Percentiles rank a stretch among this genome's conserved stretches.
These are phyloP conservation scores for Populus alba DNA, from an alignment of 345 rosid genomes.

Conservation along the genomic window DNA sequence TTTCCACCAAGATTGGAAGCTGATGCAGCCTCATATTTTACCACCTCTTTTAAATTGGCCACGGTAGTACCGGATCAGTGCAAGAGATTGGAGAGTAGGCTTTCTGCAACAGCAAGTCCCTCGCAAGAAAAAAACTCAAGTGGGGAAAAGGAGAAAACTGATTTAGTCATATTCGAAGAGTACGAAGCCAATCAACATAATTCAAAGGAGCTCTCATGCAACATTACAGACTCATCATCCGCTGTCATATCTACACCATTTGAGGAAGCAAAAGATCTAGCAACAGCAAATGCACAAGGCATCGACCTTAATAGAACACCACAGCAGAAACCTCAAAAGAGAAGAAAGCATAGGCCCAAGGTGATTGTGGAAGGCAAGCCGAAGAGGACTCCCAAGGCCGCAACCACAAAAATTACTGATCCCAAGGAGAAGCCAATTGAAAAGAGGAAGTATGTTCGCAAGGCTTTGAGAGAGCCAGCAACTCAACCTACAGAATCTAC, in stretches of 20 bases:
- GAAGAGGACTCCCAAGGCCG: conserved; percentile 42
- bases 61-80: conserved; percentile 36
- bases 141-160: conserved; percentile 29
- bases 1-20: conserved; percentile 47
- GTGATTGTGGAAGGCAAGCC: conserved; percentile 63
- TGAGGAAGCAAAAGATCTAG: conserved; percentile 33
- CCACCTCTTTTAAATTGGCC: conserved; percentile 32
- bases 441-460: conserved; percentile 42
- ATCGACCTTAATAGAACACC: conserved; percentile 80
- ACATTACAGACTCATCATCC: conserved; percentile 42
- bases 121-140: conserved; percentile 14
- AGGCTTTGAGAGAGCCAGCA: conserved; percentile 39
- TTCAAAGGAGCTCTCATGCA: conserved; percentile 34
- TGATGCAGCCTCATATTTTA: conserved; percentile 24
- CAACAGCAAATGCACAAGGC: conserved; percentile 27
- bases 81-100: conserved; percentile 24
- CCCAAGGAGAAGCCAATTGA: conserved; percentile 37
- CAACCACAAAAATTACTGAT: conserved; percentile 28
- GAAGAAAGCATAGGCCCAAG: conserved; percentile 84
- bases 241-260: conserved; percentile 30
- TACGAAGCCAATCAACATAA: conserved; percentile 27
- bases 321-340: conserved; percentile 54
- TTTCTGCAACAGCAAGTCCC: conserved; percentile 1
- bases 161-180: conserved; percentile 19
- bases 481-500: conserved; percentile 29